Evolutionary conservation across 176 grass and related monocot genomes (phyloP).

Genomic region (Saccharum officinarum): DNA sequence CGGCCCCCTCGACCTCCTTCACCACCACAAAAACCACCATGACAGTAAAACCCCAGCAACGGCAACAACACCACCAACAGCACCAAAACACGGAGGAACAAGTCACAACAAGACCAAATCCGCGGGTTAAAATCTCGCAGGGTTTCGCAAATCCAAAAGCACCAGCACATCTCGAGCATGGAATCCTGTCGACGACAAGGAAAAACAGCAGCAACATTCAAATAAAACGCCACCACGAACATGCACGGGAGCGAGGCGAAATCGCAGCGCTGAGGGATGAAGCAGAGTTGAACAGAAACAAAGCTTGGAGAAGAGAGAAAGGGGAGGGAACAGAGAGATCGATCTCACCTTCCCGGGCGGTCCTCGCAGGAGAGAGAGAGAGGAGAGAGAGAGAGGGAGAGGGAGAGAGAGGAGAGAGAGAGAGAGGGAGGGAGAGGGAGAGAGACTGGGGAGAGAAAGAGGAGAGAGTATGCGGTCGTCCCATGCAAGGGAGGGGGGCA

Average conservation of each 20-base stretch:
- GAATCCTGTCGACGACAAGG: background rate
- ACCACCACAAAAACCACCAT: background rate
- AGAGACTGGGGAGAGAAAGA: background rate
- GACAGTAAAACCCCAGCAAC: background rate
- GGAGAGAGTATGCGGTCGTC: background rate
- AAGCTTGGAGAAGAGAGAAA: background rate
- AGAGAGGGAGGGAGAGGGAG: background rate
- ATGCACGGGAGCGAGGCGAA: background rate
- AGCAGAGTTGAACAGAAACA: background rate
- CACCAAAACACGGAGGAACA: background rate
- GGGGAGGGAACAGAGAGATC: background rate
- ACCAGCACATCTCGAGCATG: background rate
- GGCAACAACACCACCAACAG: background rate
- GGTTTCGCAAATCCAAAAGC: background rate
- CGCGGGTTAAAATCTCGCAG: background rate
- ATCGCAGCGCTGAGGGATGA: background rate
- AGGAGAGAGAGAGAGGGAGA: too few relatives aligned
- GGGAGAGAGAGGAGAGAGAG: background rate
- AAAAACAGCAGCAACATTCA: background rate
- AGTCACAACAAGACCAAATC: background rate
- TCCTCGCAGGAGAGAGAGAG: background rate
- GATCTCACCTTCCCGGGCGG: constrained; percentile 31
- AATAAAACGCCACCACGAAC: background rate
- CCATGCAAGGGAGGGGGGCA: background rate
- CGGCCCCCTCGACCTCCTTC: background rate